Evolutionary conservation across 1,139 yeast species (phyloP).

Genomic region (Pichia sp.): DNA sequence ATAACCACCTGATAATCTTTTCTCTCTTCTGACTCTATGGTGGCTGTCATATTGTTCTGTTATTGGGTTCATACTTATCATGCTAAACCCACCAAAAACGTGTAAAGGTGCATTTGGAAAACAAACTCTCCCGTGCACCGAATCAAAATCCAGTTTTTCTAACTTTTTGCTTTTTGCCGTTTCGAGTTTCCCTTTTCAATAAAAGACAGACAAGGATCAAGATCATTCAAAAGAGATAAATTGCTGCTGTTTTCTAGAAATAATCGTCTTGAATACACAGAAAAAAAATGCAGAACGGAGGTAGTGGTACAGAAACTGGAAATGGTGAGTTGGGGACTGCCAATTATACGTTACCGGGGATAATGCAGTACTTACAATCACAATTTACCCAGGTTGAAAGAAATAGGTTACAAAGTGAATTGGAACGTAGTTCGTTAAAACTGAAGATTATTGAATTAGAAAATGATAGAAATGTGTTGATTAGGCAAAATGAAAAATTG

Average conservation of each 20-base stretch:
- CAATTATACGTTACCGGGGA: slow-evolving; percentile 54
- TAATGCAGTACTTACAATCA: slow-evolving; percentile 54
- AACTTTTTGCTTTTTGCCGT: background rate
- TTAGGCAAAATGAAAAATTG: slow-evolving; percentile 25
- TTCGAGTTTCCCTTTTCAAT: background rate
- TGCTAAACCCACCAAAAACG: background rate
- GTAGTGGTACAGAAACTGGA: slow-evolving; percentile 2
- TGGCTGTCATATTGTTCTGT: background rate
- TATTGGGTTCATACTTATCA: background rate
- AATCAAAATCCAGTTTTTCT: background rate
- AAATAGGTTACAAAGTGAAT: slow-evolving; percentile 48
- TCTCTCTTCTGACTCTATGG: background rate
- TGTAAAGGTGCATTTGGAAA: background rate
- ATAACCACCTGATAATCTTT: slow-evolving; percentile 2
- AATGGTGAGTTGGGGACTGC: slow-evolving; percentile 12
- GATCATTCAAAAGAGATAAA: background rate
- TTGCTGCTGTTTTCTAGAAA: background rate
- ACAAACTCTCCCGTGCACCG: background rate
- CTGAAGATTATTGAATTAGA: slow-evolving; percentile 48
- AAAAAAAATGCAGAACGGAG: slow-evolving; percentile 5
- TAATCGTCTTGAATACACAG: background rate
- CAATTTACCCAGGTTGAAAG: slow-evolving; percentile 56
- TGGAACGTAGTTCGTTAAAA: slow-evolving; percentile 53
- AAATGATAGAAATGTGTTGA: slow-evolving; percentile 45
- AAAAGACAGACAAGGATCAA: background rate